phyloP scores from a whole-genome alignment of 352 stramenopile genomes.

The Pythium aquatile region DNA sequence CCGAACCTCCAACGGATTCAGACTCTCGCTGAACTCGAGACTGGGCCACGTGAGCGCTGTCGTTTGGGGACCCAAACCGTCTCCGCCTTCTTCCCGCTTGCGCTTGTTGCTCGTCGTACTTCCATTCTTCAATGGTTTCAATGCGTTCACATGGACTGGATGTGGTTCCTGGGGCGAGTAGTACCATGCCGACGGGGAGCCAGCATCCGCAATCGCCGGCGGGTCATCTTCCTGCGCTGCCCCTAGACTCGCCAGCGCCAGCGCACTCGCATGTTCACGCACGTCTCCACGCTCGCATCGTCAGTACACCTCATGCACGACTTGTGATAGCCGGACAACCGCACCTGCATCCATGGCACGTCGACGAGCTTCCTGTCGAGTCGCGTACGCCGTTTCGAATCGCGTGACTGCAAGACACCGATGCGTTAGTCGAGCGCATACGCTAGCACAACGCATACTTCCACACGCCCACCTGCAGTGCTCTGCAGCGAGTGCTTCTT shows the following conservation, averaged over 20 bases:
- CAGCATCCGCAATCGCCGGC: not conserved
- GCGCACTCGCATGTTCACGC: conserved; percentile 14
- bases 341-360: not conserved
- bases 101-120: not conserved
- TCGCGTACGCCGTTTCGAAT: not conserved
- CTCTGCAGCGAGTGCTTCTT: not conserved
- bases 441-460: not conserved
- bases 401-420: not conserved
- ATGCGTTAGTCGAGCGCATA: not conserved
- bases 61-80: not conserved
- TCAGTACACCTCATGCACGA: not conserved
- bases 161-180: conserved; percentile 6
- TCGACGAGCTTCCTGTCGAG: not conserved
- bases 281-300: conserved; percentile 6
- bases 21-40: conserved; percentile 21
- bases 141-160: too few relatives aligned
- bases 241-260: conserved; percentile 29
- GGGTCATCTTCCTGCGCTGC: not conserved
- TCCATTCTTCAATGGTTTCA: too few relatives aligned
- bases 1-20: conserved; percentile 57
- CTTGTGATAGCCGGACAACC: not conserved
- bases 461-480: too few relatives aligned
- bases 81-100: conserved; percentile 10
- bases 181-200: not conserved
- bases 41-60: conserved; percentile 19